Base-by-base conservation (phyloP, 2,329 filamentous ascomycete species). In the Ilyonectria sp. region DNA sequence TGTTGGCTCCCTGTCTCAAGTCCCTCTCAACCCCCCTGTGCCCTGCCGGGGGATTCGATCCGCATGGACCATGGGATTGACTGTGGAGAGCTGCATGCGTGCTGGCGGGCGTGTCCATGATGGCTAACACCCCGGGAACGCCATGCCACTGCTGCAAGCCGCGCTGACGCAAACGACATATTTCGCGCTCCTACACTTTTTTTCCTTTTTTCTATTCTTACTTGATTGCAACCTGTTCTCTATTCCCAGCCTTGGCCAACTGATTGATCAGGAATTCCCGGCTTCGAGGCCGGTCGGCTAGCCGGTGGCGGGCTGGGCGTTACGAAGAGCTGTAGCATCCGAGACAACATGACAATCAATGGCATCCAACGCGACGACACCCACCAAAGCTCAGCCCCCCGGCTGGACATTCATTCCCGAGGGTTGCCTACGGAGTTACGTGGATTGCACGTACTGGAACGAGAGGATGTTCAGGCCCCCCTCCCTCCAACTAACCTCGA, bases 21-120 rank as follows among this genome's bases (percentile, higher is more conserved):
- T n/a, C 7, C 8, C 26, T 26, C 26, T n/a, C 40, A 17, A 1
- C 15, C 37, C 37, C 40, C 40, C n/a, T 43, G 15, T 43, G 15
- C 47, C 17, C 50, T 50, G 26, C 56, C 10, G 43, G 52, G 21
- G 54, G 55, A 65, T 49, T 54, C 50, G 69, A 67, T 55, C 57
- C 65, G 72, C 72, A 75, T 74, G 57, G 68, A 60, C 67, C 71
- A 71, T 59, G 53, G 43, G 65, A 68, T 72, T 75, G 67, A 49
- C 35, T 29, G 60, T 64, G 60, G 65, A 50, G 64, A 43, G 40
- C 31, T 31, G 43, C 31, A 29, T 53, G 50, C 37, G 37, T 47
- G 50, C 21, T 59, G 55, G 53, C 44, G 64, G 62, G 57, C 53
- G 63, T 63, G 60, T 62, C 60, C 55, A 40, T 33, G n/a, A 59